Evolutionary conservation across 2,329 filamentous ascomycete genomes (phyloP), one percentile per base, ranked within the genome.

Genomic region (Blastomyces gilchristii): DNA sequence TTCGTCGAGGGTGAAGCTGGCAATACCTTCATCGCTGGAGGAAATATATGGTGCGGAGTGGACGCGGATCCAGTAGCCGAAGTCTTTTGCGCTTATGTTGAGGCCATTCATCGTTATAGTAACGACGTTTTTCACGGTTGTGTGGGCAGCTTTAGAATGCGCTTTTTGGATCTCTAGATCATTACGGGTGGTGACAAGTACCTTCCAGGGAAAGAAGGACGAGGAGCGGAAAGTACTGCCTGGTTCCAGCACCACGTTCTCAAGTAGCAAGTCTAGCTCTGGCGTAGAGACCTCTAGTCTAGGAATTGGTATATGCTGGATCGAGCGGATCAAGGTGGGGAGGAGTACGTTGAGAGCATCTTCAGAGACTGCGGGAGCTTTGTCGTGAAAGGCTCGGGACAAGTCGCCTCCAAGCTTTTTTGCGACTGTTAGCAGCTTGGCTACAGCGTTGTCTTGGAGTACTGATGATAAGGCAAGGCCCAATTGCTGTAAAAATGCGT

Each of bases 251-350:
- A 97, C 88, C 41, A 97, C 80, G 67, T 96, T 97, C 72, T 97
- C 93, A 2, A 97, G 78, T 0, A 97, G 79, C 5, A 97, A 82
- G 69, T 97, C 92, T 62, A 96, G 81, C 43, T 89, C 86, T 0
- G 91, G 92, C 3, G 87, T 88, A 0, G 90, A 88, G 5, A 97
- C 80, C 74, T 97, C 93, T n/a, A 97, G 76, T 4, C 93, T 87
- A 0, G 92, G 92, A 61, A 97, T 94, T 0, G 93, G 93, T 3
- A 97, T 79, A 75, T 91, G 91, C 72, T 97, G 91, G 41, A 97
- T 81, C 2, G 85, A 84, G 67, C 90, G 82, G 63, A 97, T 83
- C 3, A 91, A 71, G 14, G 91, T 78, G 0, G 93, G 93, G 5
- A 94, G 80, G 71, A 97, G 92, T 14, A 93, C 85, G 64, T 93